Evolutionary conservation across 495 filamentous ascomycete genomes (phyloP).

Genomic region (Apiosordaria backusii): DNA sequence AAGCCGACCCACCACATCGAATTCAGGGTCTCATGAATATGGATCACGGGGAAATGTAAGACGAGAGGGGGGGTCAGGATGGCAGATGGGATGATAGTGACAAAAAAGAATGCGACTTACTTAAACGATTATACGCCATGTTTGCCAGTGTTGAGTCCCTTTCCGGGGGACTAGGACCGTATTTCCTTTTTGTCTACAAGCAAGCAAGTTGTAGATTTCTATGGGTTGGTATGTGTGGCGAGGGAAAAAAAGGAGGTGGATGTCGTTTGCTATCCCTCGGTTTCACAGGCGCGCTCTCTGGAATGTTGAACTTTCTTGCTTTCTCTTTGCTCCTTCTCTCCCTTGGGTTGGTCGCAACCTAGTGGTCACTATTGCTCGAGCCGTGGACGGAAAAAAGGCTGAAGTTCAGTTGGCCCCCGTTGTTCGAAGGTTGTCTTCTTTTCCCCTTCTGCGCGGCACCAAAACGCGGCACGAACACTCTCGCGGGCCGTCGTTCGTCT

Average conservation of each 20-base stretch:
- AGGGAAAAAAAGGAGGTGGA: background rate
- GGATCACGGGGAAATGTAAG: slow-evolving; percentile 2
- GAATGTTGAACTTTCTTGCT: slow-evolving; percentile 9
- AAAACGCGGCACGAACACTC: slow-evolving; percentile 2
- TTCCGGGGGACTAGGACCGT: slow-evolving; percentile 15
- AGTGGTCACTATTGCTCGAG: slow-evolving; percentile 11
- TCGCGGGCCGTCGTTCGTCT: background rate
- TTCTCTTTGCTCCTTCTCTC: slow-evolving; percentile 1
- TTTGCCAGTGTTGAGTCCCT: slow-evolving; percentile 22
- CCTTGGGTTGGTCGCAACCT: slow-evolving; percentile 9
- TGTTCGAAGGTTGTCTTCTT: slow-evolving; percentile 10
- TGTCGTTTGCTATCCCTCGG: background rate
- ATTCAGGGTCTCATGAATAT: slow-evolving; percentile 6
- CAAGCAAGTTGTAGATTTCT: slow-evolving; percentile 7
- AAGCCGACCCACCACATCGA: background rate
- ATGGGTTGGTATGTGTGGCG: slow-evolving; percentile 3
- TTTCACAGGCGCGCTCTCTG: background rate
- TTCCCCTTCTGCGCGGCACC: slow-evolving; percentile 3
- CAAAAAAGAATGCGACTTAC: slow-evolving; percentile 48
- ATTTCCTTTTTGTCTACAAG: background rate
- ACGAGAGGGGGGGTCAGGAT: slow-evolving; percentile 2
- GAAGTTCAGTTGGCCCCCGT: slow-evolving; percentile 12
- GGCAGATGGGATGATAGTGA: background rate
- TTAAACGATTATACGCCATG: slow-evolving; percentile 71
- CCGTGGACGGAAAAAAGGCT: slow-evolving; percentile 5